Percentiles rank a stretch among this genome's conserved stretches.
Evolutionary conservation across 352 stramenopile species (phyloP).

Genomic region (Phytophthora vignae): DNA sequence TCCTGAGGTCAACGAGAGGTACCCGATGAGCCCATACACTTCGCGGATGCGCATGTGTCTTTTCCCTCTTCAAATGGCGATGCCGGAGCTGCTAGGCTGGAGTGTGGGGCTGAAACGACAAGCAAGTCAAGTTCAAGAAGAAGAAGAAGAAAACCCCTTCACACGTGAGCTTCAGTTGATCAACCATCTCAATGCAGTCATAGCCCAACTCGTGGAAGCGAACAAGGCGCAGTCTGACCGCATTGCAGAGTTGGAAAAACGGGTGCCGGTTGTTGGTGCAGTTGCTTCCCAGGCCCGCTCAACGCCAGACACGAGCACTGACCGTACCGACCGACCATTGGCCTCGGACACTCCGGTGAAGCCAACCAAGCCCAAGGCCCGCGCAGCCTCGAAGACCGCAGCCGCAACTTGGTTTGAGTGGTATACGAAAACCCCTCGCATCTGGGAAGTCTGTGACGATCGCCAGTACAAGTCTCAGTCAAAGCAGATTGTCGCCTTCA

Average conservation of each 20-base stretch:
- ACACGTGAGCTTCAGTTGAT: background rate
- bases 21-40: background rate
- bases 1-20: background rate
- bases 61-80: background rate
- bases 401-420: background rate
- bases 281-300: too few relatives aligned
- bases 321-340: too few relatives aligned
- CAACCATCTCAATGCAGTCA: background rate
- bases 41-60: background rate
- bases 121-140: background rate
- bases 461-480: background rate
- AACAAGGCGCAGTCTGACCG: background rate
- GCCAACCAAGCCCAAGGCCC: background rate
- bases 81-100: too few relatives aligned
- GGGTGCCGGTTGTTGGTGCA: too few relatives aligned
- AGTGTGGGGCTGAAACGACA: background rate
- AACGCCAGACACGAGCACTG: too few relatives aligned
- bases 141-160: background rate
- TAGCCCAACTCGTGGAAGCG: background rate
- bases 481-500: background rate
- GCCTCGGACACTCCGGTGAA: too few relatives aligned
- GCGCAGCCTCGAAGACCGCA: background rate
- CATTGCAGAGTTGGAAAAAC: background rate
- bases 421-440: background rate
- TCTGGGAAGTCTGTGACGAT: background rate